These are phyloP conservation scores for Talaromyces funiculosus DNA, from an alignment of 2,329 filamentous ascomycete genomes.

Conservation along the genomic window DNA sequence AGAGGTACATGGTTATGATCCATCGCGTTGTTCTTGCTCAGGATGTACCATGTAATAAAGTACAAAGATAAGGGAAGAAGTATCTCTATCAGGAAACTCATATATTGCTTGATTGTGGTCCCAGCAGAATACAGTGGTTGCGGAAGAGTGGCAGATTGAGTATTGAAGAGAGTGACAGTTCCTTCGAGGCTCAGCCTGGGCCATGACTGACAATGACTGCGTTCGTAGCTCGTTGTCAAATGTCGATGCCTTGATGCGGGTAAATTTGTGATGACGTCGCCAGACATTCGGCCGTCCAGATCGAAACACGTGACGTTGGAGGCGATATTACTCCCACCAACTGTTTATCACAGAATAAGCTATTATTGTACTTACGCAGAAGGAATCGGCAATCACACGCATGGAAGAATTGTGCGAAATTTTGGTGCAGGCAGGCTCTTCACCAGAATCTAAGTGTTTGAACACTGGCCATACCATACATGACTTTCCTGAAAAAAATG, in stretches of 20 bases:
- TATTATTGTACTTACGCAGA: neutral
- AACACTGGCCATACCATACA: neutral
- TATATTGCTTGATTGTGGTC: neutral
- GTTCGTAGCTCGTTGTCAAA: neutral
- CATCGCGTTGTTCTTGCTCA: neutral
- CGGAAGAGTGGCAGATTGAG: neutral
- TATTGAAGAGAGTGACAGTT: neutral
- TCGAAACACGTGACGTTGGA: neutral
- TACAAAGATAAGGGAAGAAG: neutral
- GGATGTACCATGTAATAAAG: neutral
- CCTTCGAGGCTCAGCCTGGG: neutral
- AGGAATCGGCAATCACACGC: neutral
- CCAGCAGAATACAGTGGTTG: neutral
- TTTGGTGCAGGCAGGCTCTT: neutral
- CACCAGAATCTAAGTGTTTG: too few relatives aligned
- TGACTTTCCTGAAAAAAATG: neutral
- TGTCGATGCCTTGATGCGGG: neutral
- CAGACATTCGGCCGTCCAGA: neutral
- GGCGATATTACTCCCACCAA: neutral
- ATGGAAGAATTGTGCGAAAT: neutral
- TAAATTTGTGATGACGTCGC: slow-evolving; percentile 6
- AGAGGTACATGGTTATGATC: neutral
- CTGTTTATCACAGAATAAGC: neutral
- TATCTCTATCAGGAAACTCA: neutral
- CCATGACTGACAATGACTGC: too few relatives aligned